Conservation (phyloP, 108 stramenopile species). For the Pseudonitzschia multiseries region DNA sequence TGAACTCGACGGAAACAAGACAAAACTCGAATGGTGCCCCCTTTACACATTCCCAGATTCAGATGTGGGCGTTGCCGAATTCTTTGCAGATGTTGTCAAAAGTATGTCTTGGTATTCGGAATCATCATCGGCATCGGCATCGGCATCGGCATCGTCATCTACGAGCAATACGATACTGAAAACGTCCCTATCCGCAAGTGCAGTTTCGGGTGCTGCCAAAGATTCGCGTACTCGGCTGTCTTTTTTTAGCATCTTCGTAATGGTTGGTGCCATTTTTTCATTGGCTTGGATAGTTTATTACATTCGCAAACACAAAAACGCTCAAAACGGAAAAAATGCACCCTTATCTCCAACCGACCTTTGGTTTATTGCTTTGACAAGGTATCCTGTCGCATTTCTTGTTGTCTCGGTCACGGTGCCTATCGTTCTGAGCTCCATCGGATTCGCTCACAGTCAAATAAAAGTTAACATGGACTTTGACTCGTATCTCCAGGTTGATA, state of each 20-base stretch:
- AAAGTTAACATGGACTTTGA: conserved; percentile 17
- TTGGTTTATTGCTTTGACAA: conserved; percentile 12
- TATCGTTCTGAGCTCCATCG: conserved; percentile 5
- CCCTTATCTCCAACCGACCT: conserved; percentile 8
- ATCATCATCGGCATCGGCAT: neutral
- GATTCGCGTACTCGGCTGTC: neutral
- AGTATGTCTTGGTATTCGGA: conserved; percentile 1
- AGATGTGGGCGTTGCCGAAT: neutral
- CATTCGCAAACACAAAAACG: neutral
- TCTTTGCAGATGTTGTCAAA: neutral
- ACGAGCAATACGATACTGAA: neutral
- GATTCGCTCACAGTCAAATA: neutral
- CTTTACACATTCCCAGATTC: conserved; percentile 1
- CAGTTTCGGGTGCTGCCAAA: neutral
- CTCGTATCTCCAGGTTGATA: conserved; percentile 16
- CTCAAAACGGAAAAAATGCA: neutral
- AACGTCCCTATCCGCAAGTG: neutral
- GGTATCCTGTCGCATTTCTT: conserved; percentile 4
- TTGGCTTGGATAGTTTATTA: neutral
- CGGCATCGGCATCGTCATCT: conserved; percentile 1
- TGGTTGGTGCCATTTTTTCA: neutral
- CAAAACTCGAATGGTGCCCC: neutral
- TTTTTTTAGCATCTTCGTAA: neutral
- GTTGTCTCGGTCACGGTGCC: conserved; percentile 5
- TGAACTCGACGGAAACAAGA: neutral